Evolutionary conservation across 2,329 filamentous ascomycete genomes (phyloP).

Genomic region (Periconia sp.): DNA sequence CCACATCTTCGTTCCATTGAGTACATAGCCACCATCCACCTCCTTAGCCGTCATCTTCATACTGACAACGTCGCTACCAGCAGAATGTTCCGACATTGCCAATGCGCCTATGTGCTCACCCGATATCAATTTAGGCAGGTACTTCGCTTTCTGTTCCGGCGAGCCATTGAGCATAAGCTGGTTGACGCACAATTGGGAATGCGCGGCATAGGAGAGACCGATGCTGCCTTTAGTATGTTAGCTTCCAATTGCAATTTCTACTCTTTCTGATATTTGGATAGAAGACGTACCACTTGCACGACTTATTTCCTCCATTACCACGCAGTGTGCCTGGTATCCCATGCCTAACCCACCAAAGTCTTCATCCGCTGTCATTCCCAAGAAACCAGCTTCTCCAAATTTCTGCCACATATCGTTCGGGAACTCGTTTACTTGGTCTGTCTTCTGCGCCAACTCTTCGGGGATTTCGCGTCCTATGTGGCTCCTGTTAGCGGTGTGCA

Average conservation of each 20-base stretch:
- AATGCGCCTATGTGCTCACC: conserved; percentile 84
- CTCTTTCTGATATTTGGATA: not conserved
- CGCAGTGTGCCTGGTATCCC: conserved; percentile 95
- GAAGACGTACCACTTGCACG: conserved; percentile 70
- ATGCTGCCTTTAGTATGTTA: conserved; percentile 61
- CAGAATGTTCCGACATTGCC: conserved; percentile 92
- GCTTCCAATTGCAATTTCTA: conserved; percentile 2
- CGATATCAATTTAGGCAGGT: conserved; percentile 79
- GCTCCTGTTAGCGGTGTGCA: conserved; percentile 1
- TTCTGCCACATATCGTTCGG: conserved; percentile 92
- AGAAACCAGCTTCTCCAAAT: conserved; percentile 85
- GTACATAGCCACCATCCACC: conserved; percentile 81
- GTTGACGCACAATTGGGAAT: conserved; percentile 96
- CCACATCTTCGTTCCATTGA: conserved; percentile 98
- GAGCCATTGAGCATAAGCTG: conserved; percentile 91
- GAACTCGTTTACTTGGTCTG: conserved; percentile 88
- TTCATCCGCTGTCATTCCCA: conserved; percentile 93
- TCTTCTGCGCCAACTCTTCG: conserved; percentile 78
- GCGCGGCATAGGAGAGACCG: conserved; percentile 90
- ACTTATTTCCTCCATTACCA: conserved; percentile 94
- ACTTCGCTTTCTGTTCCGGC: conserved; percentile 77
- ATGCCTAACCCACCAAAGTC: conserved; percentile 87
- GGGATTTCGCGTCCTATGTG: conserved; percentile 76
- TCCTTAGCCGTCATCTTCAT: conserved; percentile 87
- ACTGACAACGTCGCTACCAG: conserved; percentile 91